Evolutionary conservation across 2,329 filamentous ascomycete genomes (phyloP).

Genomic region (Aspergillus terreus): DNA sequence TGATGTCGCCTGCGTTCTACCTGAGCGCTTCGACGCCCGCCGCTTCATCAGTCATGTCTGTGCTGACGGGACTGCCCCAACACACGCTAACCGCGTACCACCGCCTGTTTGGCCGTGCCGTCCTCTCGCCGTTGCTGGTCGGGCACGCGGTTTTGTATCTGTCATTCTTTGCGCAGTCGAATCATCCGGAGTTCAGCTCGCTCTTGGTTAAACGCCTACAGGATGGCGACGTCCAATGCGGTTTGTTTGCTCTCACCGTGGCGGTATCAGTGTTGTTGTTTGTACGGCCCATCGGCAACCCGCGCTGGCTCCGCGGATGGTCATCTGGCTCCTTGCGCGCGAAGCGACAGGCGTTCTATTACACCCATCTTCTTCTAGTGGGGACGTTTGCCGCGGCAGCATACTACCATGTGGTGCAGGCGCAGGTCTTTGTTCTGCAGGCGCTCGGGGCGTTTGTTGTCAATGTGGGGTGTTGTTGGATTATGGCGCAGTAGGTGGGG

Average conservation of each 20-base stretch:
- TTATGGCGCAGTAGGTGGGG: slow-evolving; percentile 4
- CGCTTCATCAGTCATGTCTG: slow-evolving; percentile 46
- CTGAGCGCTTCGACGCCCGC: slow-evolving; percentile 44
- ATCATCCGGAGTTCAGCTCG: slow-evolving; percentile 30
- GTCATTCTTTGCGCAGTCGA: slow-evolving; percentile 53
- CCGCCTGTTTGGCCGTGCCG: slow-evolving; percentile 54
- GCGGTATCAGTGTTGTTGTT: slow-evolving; percentile 48
- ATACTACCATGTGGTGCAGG: slow-evolving; percentile 55
- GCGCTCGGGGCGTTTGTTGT: slow-evolving; percentile 44
- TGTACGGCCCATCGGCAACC: slow-evolving; percentile 38
- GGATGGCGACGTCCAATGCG: slow-evolving; percentile 57
- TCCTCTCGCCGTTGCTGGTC: slow-evolving; percentile 49
- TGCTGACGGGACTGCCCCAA: slow-evolving; percentile 53
- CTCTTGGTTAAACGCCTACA: slow-evolving; percentile 52
- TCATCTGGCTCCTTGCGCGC: slow-evolving; percentile 18
- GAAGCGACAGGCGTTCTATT: slow-evolving; percentile 51
- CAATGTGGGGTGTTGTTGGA: slow-evolving; percentile 34
- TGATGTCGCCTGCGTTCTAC: slow-evolving; percentile 45
- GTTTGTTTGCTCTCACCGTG: slow-evolving; percentile 48
- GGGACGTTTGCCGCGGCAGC: slow-evolving; percentile 46
- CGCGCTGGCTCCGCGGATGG: slow-evolving; percentile 11
- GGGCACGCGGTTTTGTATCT: slow-evolving; percentile 55
- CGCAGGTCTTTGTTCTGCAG: slow-evolving; percentile 53
- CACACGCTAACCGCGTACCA: slow-evolving; percentile 55
- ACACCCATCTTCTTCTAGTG: slow-evolving; percentile 52